Evolutionary conservation across 169 alveolate species (phyloP).

Genomic region (Theileria annulata): DNA sequence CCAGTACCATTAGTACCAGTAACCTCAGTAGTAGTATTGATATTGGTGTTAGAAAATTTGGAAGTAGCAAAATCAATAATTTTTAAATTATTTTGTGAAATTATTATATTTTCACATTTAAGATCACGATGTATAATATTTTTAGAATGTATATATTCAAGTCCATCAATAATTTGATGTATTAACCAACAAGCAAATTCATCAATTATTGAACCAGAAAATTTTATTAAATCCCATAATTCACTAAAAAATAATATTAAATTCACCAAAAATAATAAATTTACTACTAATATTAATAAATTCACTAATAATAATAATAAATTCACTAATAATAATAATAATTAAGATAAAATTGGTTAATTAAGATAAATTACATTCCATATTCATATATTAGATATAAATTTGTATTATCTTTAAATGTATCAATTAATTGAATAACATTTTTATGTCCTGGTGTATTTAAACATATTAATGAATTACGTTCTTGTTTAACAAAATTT

Average conservation of each 20-base stretch:
- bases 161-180: slow-evolving; percentile 78
- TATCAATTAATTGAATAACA: slow-evolving; percentile 73
- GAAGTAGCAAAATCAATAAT: slow-evolving; percentile 94
- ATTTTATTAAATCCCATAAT: slow-evolving; percentile 79
- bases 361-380: slow-evolving; percentile 62
- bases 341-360: too few relatives aligned
- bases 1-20: background rate
- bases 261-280: background rate
- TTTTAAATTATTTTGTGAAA: slow-evolving; percentile 85
- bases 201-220: slow-evolving; percentile 69
- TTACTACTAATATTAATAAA: too few relatives aligned
- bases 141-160: slow-evolving; percentile 89
- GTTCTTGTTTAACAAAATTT: slow-evolving; percentile 76
- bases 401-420: slow-evolving; percentile 77
- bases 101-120: slow-evolving; percentile 92
- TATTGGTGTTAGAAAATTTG: slow-evolving; percentile 31
- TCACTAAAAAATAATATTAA: slow-evolving; percentile 67
- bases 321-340: background rate
- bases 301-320: too few relatives aligned
- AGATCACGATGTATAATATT: slow-evolving; percentile 93
- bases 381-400: slow-evolving; percentile 79
- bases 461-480: slow-evolving; percentile 67
- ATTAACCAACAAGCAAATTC: slow-evolving; percentile 67
- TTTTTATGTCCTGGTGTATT: slow-evolving; percentile 80
- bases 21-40: background rate